Evolutionary conservation across 2,329 filamentous ascomycete species (phyloP), one percentile per base, ranked within the genome.

Genomic region (Massarina eburnea): DNA sequence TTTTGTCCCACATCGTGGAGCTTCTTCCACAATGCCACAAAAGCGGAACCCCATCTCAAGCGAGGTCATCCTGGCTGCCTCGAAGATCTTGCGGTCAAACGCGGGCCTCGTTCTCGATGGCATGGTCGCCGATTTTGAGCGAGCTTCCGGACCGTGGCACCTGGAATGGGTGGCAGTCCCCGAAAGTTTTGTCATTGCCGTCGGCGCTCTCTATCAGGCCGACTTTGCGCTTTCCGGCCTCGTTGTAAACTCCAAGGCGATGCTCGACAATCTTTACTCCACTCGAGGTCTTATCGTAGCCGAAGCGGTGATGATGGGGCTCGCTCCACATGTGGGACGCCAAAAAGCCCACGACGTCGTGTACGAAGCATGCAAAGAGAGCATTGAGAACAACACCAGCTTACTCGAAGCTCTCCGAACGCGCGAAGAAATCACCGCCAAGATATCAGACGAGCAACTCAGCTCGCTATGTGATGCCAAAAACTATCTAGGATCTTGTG

Each of bases 261-360:
- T 82, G 78, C 54, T 73, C 42, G 57, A 62, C 0, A 83, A 82
- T 49, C 66, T 82, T 1, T 68, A 73, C 36, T 79, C 74, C 1
- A 80, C 78, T 0, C 67, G 67, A 33, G 79, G 79, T 0, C 60
- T 82, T 17, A 82, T 82, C 51, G 79, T 81, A 10, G 79, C 73
- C 0, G 80, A 82, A 64, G 78, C 80, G 2, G 77, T 82, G n/a
- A 82, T 82, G 79, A 82, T 82, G 80, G 75, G 72, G 1, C 67
- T 82, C 39, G 80, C 78, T n/a, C 71, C 73, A 14, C 66, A 75
- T 61, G 64, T 79, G 32, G 79, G 80, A 8, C 68, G 80, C 12
- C 76, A 79, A 47, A 68, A 73, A 15, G 79, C 79, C 2, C 80
- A 82, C 58, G 79, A 82, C 52, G 67, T 80, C 29, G 78, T 82